Conservation (phyloP, 2,329 filamentous ascomycete genomes). For the Verticillium tricorpus region DNA sequence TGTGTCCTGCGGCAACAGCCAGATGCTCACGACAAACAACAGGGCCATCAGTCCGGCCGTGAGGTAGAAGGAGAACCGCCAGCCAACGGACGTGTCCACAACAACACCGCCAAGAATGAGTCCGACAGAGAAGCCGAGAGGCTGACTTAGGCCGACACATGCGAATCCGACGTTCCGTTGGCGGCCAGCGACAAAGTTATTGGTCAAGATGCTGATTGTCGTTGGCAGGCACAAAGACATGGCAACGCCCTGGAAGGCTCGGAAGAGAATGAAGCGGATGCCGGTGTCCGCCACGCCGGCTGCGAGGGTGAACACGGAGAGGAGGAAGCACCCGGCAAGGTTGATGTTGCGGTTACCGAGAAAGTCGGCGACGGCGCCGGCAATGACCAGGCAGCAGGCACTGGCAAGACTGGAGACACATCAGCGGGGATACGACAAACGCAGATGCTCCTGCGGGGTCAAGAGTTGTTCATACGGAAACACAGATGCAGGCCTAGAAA, state of each 20-base stretch:
- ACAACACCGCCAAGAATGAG: constrained; percentile 11
- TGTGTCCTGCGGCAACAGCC: constrained; percentile 38
- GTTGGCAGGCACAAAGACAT: constrained; percentile 12
- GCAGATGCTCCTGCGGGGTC: neutral
- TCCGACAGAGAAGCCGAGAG: constrained; percentile 9
- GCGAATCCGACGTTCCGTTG: constrained; percentile 28
- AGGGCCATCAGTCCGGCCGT: constrained; percentile 25
- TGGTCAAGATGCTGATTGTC: constrained; percentile 10
- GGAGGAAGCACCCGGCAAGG: constrained; percentile 10
- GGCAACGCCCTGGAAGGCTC: constrained; percentile 10
- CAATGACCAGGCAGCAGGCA: neutral
- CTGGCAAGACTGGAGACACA: neutral
- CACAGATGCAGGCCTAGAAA: neutral
- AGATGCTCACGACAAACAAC: constrained; percentile 33
- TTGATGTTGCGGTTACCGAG: constrained; percentile 9
- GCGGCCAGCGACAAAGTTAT: constrained; percentile 7
- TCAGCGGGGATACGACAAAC: constrained; percentile 1
- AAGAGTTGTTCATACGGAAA: neutral
- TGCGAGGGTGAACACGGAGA: constrained; percentile 8
- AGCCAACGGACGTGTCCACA: constrained; percentile 9
- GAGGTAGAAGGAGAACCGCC: constrained; percentile 10
- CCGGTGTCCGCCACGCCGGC: constrained; percentile 7
- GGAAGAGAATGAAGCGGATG: constrained; percentile 10
- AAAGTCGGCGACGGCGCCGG: constrained; percentile 10
- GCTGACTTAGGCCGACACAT: constrained; percentile 12